Percentiles rank a stretch among this genome's conserved stretches.
These are phyloP conservation scores for Ampelocalamus luodianensis DNA, from an alignment of 176 grass and related monocot genomes.

Conservation along the genomic window DNA sequence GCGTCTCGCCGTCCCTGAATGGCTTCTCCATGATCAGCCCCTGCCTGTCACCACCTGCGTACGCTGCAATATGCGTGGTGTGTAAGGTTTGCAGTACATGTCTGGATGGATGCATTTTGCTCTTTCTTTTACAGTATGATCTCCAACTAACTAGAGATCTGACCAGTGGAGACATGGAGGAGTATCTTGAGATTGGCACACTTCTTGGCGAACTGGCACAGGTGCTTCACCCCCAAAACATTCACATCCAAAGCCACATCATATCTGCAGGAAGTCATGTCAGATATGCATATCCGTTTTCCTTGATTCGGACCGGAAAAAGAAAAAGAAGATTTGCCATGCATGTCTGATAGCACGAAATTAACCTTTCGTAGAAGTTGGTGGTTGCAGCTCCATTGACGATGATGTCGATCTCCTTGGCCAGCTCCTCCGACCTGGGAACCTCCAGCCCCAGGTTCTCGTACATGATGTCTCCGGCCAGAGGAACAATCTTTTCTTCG, in stretches of 20 bases:
- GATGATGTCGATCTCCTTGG: conserved; percentile 58
- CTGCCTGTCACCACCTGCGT: conserved; percentile 26
- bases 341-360: neutral
- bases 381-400: conserved; percentile 84
- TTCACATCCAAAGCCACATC: conserved; percentile 66
- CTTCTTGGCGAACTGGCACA: conserved; percentile 70
- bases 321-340: neutral
- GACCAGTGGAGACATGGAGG: conserved; percentile 84
- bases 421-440: conserved; percentile 41
- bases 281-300: neutral
- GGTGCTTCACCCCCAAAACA: conserved; percentile 61
- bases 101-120: neutral
- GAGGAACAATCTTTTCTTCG: conserved; percentile 57
- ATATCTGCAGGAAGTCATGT: conserved; percentile 35
- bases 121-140: neutral
- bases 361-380: conserved; percentile 73
- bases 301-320: neutral
- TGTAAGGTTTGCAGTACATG: neutral
- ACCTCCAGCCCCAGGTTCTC: conserved; percentile 64
- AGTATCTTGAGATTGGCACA: conserved; percentile 68
- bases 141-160: neutral
- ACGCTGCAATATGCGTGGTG: conserved; percentile 21
- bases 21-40: conserved; percentile 72
- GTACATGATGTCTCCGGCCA: conserved; percentile 70
- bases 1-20: conserved; percentile 57